phyloP scores from a whole-genome alignment of 331 rosid genomes.

The Rhamnella rubrinervis region DNA sequence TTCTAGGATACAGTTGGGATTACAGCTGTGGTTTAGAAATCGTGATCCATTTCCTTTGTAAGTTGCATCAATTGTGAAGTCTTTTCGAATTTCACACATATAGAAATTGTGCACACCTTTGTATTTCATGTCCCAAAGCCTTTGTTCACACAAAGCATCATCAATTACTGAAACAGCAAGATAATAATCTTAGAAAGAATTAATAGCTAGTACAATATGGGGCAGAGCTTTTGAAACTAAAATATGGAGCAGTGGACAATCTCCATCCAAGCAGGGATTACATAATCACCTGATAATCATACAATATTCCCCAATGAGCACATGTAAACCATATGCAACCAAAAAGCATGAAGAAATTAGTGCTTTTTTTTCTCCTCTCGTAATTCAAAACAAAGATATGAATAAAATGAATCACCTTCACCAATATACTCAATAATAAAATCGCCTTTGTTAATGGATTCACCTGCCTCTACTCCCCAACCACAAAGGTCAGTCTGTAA shows the following conservation, averaged over 20 bases:
- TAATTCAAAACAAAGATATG: not conserved
- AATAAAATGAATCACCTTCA: slow-evolving; percentile 64
- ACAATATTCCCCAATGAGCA: too few species aligned
- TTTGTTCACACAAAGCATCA: slow-evolving; percentile 75
- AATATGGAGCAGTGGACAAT: too few species aligned
- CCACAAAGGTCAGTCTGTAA: slow-evolving; percentile 90
- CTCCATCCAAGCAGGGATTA: too few species aligned
- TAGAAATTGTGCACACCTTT: slow-evolving; percentile 70
- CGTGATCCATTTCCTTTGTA: slow-evolving; percentile 91
- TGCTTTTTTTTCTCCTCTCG: too few species aligned
- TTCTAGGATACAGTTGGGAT: slow-evolving; percentile 87
- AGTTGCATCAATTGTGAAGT: slow-evolving; percentile 95
- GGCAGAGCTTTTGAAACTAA: not conserved
- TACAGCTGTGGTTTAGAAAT: slow-evolving; percentile 88
- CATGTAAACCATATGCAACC: too few species aligned
- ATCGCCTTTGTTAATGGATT: slow-evolving; percentile 61
- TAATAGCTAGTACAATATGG: not conserved
- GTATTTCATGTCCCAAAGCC: slow-evolving; percentile 97
- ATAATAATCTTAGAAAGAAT: not conserved
- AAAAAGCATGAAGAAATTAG: not conserved
- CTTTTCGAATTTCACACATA: slow-evolving; percentile 93
- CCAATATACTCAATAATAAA: slow-evolving; percentile 86
- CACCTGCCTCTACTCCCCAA: slow-evolving; percentile 96
- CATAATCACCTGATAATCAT: too few species aligned
- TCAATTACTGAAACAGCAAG: slow-evolving; percentile 64